Evolutionary conservation across 257 asterid species (phyloP).

Genomic region (Dorcoceras hygrometricum): DNA sequence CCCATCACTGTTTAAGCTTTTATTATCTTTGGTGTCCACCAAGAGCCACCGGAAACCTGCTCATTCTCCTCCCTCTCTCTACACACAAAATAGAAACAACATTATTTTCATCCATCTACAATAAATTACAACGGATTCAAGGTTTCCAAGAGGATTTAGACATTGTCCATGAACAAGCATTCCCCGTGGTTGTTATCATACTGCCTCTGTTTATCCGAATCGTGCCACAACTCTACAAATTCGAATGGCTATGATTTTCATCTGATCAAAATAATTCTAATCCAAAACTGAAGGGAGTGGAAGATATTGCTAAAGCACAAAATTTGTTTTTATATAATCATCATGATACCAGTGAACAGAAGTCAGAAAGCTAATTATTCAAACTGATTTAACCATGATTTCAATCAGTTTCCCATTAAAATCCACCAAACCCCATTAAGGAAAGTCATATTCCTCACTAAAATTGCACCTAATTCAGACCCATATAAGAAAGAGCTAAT

Average conservation of each 20-base stretch:
- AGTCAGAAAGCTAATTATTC: neutral
- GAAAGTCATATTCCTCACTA: neutral
- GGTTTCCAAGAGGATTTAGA: neutral
- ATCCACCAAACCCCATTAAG: constrained; percentile 8
- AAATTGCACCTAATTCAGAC: neutral
- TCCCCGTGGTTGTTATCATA: neutral
- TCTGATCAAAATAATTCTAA: constrained; percentile 3
- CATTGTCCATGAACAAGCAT: neutral
- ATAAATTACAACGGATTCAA: neutral
- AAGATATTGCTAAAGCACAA: neutral
- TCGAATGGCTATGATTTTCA: neutral
- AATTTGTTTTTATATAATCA: neutral
- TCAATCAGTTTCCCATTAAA: neutral
- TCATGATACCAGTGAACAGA: neutral
- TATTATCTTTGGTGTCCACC: constrained; percentile 37
- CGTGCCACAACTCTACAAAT: neutral
- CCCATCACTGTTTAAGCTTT: constrained; percentile 46
- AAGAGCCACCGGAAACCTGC: constrained; percentile 28
- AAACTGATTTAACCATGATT: constrained; percentile 10
- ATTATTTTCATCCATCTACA: neutral
- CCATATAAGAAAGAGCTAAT: neutral
- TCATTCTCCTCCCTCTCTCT: constrained; percentile 39
- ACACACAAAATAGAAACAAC: constrained; percentile 19
- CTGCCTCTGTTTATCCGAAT: neutral
- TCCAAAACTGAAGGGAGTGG: neutral